Conservation (phyloP, 164 flowering plant genomes). For the Magnolia changhungtana region DNA sequence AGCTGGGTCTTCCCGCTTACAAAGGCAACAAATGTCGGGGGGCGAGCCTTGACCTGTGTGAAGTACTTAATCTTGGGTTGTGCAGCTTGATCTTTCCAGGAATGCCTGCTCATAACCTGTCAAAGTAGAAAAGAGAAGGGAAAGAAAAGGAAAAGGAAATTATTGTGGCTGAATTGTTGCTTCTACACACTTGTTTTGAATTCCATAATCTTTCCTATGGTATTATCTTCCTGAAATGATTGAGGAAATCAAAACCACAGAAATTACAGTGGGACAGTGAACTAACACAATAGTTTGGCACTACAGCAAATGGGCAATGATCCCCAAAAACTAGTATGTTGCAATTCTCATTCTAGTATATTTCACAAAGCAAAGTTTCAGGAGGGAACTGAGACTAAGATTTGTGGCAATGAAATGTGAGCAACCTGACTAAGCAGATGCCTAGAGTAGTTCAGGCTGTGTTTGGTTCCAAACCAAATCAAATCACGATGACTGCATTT, state of each 20-base stretch:
- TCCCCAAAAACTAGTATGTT: no score
- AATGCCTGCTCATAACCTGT: conserved; percentile 98
- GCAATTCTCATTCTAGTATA: no score
- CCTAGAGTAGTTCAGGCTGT: no score
- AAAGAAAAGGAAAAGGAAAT: background rate
- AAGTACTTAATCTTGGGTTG: conserved; percentile 90
- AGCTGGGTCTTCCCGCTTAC: conserved; percentile 63
- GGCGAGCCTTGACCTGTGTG: conserved; percentile 96
- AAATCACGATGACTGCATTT: no score
- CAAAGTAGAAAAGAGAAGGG: background rate
- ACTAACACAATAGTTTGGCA: background rate
- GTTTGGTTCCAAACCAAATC: no score
- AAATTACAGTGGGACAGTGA: background rate
- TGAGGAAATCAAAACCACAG: background rate
- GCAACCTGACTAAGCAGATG: no score
- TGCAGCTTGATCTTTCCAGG: conserved; percentile 88
- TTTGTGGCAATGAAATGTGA: no score
- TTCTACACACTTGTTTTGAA: background rate
- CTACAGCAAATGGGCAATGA: background rate
- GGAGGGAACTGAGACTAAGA: no score
- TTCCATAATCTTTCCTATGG: background rate
- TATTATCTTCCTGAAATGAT: background rate
- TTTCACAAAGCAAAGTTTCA: no score
- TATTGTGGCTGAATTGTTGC: background rate
- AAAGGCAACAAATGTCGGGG: conserved; percentile 95